These are phyloP conservation scores for Clitopilus passeckerianus DNA, from an alignment of 768 basidiomycete species.

Conservation along the genomic window DNA sequence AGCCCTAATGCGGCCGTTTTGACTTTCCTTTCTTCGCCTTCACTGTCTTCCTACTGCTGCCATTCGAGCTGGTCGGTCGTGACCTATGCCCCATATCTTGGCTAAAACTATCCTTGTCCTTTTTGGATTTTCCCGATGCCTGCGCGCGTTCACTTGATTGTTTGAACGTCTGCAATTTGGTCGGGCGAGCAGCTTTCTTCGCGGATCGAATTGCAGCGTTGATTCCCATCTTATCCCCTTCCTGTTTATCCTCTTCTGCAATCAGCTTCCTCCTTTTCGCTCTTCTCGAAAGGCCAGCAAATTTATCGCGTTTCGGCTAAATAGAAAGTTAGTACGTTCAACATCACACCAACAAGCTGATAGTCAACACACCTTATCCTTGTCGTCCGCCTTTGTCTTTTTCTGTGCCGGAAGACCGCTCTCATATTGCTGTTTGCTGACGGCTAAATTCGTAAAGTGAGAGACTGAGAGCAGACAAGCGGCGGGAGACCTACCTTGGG, in stretches of 20 bases:
- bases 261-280: slow-evolving; percentile 86
- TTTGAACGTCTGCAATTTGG: slow-evolving; percentile 51
- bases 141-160: slow-evolving; percentile 27
- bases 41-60: slow-evolving; percentile 27
- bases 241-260: slow-evolving; percentile 66
- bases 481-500: slow-evolving; percentile 56
- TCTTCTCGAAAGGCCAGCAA: slow-evolving; percentile 80
- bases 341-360: background rate
- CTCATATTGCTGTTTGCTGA: slow-evolving; percentile 76
- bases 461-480: slow-evolving; percentile 3
- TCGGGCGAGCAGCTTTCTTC: slow-evolving; percentile 71
- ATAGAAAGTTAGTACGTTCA: slow-evolving; percentile 2
- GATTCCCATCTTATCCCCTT: slow-evolving; percentile 47
- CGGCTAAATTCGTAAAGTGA: slow-evolving; percentile 34
- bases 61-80: slow-evolving; percentile 46
- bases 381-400: slow-evolving; percentile 24
- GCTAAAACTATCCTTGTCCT: slow-evolving; percentile 45
- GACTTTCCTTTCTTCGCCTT: background rate
- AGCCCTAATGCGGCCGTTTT: no score
- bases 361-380: slow-evolving; percentile 32
- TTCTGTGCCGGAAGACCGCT: slow-evolving; percentile 33
- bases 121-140: slow-evolving; percentile 26
- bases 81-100: slow-evolving; percentile 49
- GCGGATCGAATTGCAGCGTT: slow-evolving; percentile 81
- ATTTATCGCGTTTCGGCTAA: slow-evolving; percentile 74